phyloP scores from a whole-genome alignment of 129 eudicot genomes.

The Chrysanthemum makinoi region DNA sequence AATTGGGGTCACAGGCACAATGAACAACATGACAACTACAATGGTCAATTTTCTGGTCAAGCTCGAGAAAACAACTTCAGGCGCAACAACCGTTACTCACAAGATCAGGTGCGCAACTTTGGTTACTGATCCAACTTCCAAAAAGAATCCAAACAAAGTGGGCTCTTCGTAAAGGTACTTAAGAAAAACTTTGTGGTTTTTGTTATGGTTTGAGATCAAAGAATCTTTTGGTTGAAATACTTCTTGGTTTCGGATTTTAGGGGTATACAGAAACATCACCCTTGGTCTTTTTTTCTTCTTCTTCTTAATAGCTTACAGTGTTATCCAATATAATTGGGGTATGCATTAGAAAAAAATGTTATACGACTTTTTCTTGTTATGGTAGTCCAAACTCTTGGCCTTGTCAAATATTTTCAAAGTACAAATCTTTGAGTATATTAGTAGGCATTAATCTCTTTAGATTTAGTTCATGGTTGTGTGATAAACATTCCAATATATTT shows the following conservation, averaged over 20 bases:
- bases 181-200: slow-evolving; percentile 6
- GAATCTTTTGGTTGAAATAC: slow-evolving; percentile 4
- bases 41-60: slow-evolving; percentile 27
- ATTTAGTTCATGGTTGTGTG: neutral
- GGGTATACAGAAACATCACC: slow-evolving; percentile 21
- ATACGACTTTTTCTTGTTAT: slow-evolving; percentile 9
- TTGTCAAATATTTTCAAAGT: neutral
- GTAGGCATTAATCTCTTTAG: neutral
- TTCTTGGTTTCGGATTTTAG: slow-evolving; percentile 5
- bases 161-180: slow-evolving; percentile 8
- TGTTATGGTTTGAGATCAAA: slow-evolving; percentile 6
- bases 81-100: slow-evolving; percentile 5
- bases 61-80: slow-evolving; percentile 23
- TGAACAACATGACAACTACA: slow-evolving; percentile 22
- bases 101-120: slow-evolving; percentile 19
- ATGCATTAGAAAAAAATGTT: neutral
- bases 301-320: slow-evolving; percentile 21
- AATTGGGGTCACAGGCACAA: slow-evolving; percentile 19
- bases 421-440: neutral
- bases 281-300: neutral
- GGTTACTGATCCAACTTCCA: slow-evolving; percentile 12
- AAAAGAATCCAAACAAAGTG: neutral
- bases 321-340: slow-evolving; percentile 21
- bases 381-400: neutral
- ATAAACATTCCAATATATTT: neutral